Evolutionary conservation across 371 early-diverging fungal genomes (phyloP), one percentile per base, ranked within the genome.

Genomic region (Dipsacomyces acuminosporus): DNA sequence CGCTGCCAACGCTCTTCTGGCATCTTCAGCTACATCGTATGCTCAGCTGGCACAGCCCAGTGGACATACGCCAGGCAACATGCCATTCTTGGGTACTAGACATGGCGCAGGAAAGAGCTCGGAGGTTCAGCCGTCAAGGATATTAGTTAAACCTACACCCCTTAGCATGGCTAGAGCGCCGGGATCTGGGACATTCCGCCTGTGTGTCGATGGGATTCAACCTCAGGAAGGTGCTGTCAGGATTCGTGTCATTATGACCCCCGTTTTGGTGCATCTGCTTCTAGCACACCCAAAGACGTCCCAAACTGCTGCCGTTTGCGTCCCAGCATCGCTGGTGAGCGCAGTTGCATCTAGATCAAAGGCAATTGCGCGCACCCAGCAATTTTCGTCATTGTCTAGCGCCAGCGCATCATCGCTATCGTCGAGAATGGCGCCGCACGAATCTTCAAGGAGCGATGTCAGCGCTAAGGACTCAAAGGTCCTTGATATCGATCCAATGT

Each of bases 71-170:
- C 55, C 69, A 2, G 55, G 45, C 9, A 24, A 25, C 5, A 42
- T 54, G 23, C 64, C 69, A 13, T 58, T 64, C n/a, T 35, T 62
- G 7, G 55, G 45, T 11, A 26, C 47, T 3, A 8, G 4, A 5
- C n/a, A 8, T 3, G 38, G 38, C n/a, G 38, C 4, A 8, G 38
- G n/a, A 8, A 17, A 38, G n/a, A 38, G 38, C 38, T 8, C 15
- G 8, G n/a, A 38, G 38, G 14, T 38, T 3, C 45, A 20, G 13
- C 41, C 41, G 11, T 36, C 67, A 26, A 64, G 69, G 18, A 69
- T 69, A 14, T 35, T 69, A 34, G 52, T 58, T 19, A 38, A 44
- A 36, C 41, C 63, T n/a, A 69, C 69, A 8, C 69, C 69, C 14
- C 47, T 69, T 7, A 47, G 55, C 54, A 1, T 43, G 5, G 69